Conservation (phyloP, 1,139 yeast species). For the Geotrichum carabidarum region DNA sequence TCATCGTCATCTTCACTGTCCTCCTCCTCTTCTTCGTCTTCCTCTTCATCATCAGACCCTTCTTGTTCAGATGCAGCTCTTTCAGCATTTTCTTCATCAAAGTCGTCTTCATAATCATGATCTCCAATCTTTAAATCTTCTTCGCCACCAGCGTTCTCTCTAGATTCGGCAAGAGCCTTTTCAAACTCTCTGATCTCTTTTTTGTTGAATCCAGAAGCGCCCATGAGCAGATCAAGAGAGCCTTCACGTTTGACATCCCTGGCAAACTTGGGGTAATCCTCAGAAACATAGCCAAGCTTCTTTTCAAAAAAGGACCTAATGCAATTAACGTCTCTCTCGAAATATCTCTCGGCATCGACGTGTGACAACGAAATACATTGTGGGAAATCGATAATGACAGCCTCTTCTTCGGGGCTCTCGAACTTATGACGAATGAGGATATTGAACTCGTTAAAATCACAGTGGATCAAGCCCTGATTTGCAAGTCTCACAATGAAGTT, state of each 20-base stretch:
- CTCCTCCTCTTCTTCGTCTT: constrained; percentile 36
- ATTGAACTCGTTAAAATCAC: constrained; percentile 96
- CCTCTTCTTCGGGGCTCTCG: constrained; percentile 48
- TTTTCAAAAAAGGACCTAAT: constrained; percentile 74
- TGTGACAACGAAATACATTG: constrained; percentile 95
- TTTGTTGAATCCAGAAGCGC: constrained; percentile 86
- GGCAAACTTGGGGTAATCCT: constrained; percentile 73
- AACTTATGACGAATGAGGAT: constrained; percentile 72
- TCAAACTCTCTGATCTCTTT: constrained; percentile 71
- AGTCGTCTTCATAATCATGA: constrained; percentile 36
- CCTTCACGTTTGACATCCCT: constrained; percentile 68
- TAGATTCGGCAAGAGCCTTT: constrained; percentile 57
- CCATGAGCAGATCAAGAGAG: constrained; percentile 72
- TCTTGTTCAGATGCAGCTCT: constrained; percentile 27
- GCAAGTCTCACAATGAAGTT: constrained; percentile 76
- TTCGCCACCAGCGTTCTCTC: constrained; percentile 44
- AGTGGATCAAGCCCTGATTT: constrained; percentile 85
- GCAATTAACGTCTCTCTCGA: constrained; percentile 89
- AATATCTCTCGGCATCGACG: constrained; percentile 77
- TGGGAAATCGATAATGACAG: constrained; percentile 94
- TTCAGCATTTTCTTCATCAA: constrained; percentile 31
- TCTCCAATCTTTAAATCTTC: constrained; percentile 39
- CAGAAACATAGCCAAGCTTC: constrained; percentile 70
- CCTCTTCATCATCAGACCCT: constrained; percentile 35
- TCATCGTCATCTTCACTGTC: constrained; percentile 36